These are phyloP conservation scores for Schizophyllum amplum DNA, from an alignment of 1,284 basidiomycete species.

Conservation along the genomic window DNA sequence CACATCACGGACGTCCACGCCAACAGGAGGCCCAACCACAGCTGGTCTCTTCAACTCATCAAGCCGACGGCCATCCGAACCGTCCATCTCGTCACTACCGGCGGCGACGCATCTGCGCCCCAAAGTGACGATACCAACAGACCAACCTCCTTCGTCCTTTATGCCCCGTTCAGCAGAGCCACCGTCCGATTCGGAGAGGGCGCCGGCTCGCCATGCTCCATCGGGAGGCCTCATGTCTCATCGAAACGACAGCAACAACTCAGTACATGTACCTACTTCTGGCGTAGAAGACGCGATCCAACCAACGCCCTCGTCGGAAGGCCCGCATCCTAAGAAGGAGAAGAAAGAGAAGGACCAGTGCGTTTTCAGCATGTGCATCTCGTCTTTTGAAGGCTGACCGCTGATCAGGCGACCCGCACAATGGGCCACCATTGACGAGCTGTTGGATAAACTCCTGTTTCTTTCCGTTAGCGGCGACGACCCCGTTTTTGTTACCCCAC, in stretches of 20 bases:
- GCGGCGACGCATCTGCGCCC: too few species aligned
- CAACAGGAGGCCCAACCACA: too few species aligned
- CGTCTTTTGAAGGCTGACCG: slow-evolving; percentile 3
- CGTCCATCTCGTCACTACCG: too few species aligned
- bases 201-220: neutral
- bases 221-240: neutral
- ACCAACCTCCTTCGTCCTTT: too few species aligned
- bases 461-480: slow-evolving; percentile 72
- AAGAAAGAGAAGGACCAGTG: slow-evolving; percentile 35
- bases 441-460: slow-evolving; percentile 71
- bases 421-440: slow-evolving; percentile 65
- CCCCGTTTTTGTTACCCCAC: slow-evolving; percentile 62
- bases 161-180: too few species aligned
- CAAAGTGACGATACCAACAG: too few species aligned
- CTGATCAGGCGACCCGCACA: slow-evolving; percentile 48
- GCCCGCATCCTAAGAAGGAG: slow-evolving; percentile 19
- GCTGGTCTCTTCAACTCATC: too few species aligned
- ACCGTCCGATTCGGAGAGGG: too few species aligned
- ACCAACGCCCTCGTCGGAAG: slow-evolving; percentile 8
- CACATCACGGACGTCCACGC: too few species aligned
- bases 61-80: too few species aligned
- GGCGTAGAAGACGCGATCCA: slow-evolving; percentile 1
- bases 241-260: slow-evolving; percentile 2
- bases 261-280: slow-evolving; percentile 14
- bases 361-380: slow-evolving; percentile 16